These are phyloP conservation scores for Macadamia tetraphylla DNA, from an alignment of 164 flowering plant genomes.

Conservation along the genomic window DNA sequence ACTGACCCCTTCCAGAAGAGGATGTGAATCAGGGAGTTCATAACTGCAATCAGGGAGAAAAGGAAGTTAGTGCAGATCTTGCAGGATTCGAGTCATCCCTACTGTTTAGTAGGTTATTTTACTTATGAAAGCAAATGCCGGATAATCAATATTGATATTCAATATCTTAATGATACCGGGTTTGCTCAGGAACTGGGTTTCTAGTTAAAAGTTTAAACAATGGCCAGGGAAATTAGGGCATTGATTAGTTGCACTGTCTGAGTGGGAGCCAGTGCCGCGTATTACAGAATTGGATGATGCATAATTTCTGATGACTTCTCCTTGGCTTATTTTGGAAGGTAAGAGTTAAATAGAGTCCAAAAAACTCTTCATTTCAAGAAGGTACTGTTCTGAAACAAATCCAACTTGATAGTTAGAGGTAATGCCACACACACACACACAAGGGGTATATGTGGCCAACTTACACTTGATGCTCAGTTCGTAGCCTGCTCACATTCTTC, in stretches of 20 bases:
- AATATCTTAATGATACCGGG: background rate
- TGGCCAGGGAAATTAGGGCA: no score
- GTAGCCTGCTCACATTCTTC: constrained; percentile 44
- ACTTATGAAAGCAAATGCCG: background rate
- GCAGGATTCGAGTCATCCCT: background rate
- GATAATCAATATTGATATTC: background rate
- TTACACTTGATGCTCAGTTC: constrained; percentile 69
- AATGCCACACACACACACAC: background rate
- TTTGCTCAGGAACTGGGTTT: no score
- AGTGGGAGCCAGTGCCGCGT: no score
- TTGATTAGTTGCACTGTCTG: no score
- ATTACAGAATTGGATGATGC: no score
- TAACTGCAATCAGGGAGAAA: constrained; percentile 53
- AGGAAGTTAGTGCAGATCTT: constrained; percentile 8
- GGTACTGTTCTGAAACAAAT: background rate
- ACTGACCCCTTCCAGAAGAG: constrained; percentile 77
- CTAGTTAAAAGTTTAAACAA: no score
- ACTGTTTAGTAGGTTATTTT: background rate
- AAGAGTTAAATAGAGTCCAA: background rate
- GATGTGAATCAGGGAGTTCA: constrained; percentile 94
- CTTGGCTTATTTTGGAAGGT: background rate
- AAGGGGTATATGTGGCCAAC: constrained; percentile 1
- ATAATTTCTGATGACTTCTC: no score
- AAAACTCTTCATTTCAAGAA: background rate
- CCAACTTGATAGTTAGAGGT: background rate